Conservation (phyloP, 495 filamentous ascomycete species). For the Aspergillus hancockii region DNA sequence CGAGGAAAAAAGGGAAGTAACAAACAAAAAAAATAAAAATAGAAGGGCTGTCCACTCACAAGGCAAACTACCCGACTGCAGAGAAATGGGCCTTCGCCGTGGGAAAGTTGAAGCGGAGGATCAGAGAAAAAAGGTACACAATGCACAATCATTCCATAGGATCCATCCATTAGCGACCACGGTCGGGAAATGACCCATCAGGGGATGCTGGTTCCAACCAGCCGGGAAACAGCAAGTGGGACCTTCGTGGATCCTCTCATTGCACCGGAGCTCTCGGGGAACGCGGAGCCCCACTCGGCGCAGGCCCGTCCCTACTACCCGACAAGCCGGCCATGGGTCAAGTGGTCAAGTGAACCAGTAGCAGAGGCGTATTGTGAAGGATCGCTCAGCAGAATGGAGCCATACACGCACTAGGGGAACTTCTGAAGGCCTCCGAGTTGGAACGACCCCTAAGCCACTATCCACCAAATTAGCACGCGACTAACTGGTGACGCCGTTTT, state of each 20-base stretch:
- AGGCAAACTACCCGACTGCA: neutral
- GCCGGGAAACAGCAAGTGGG: conserved; percentile 12
- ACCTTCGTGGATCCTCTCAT: conserved; percentile 17
- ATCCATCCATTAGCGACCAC: conserved; percentile 3
- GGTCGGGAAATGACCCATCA: conserved; percentile 10
- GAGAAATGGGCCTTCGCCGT: neutral
- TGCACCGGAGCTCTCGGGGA: conserved; percentile 24
- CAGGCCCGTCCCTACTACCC: conserved; percentile 25
- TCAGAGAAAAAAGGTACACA: neutral
- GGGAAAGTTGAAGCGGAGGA: neutral
- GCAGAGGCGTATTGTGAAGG: neutral
- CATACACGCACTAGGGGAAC: conserved; percentile 2
- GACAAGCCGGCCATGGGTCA: conserved; percentile 13
- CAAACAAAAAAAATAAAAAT: conserved; percentile 1
- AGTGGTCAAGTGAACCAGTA: conserved; percentile 7
- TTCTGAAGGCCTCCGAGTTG: neutral
- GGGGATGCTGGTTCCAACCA: conserved; percentile 13
- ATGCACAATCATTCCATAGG: neutral
- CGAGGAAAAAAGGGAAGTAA: neutral
- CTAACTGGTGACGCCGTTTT: conserved; percentile 12
- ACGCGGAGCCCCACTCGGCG: conserved; percentile 28
- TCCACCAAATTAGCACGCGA: neutral
- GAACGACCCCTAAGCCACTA: conserved; percentile 4
- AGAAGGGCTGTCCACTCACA: neutral
- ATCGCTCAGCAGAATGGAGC: conserved; percentile 5